Evolutionary conservation across 225 moss, liverwort and hornwort species (phyloP).

Genomic region (Ulota crispa): DNA sequence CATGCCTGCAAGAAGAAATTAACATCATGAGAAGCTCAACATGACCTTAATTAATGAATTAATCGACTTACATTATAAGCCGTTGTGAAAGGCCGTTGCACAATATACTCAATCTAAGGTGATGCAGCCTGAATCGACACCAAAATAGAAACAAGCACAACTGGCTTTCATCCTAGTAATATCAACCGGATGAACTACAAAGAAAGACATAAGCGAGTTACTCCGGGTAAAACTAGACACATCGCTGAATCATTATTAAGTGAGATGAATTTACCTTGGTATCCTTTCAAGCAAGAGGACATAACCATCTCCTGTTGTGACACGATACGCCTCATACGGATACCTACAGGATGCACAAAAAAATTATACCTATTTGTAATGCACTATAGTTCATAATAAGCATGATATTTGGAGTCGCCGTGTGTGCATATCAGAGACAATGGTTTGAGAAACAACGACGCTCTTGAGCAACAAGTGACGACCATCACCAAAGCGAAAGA

Average conservation of each 20-base stretch:
- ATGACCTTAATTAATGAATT: not conserved
- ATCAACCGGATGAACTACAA: not conserved
- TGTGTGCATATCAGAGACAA: not conserved
- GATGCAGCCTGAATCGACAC: not conserved
- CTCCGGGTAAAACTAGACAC: not conserved
- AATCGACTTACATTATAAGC: not conserved
- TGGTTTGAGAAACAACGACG: not conserved
- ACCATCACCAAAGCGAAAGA: not conserved
- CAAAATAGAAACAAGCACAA: not conserved
- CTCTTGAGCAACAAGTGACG: not conserved
- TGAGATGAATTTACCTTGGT: slow-evolving; percentile 36
- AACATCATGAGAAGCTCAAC: not conserved
- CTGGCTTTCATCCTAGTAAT: slow-evolving; percentile 7
- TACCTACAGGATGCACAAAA: slow-evolving; percentile 38
- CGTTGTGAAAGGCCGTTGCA: not conserved
- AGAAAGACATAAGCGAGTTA: not conserved
- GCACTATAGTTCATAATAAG: slow-evolving; percentile 6
- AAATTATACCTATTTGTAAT: not conserved
- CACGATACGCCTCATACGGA: slow-evolving; percentile 53
- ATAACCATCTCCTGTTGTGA: slow-evolving; percentile 55
- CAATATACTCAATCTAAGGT: not conserved
- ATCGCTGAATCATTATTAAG: not conserved
- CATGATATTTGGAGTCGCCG: not conserved
- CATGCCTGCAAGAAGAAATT: slow-evolving; percentile 52
- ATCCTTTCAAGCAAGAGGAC: slow-evolving; percentile 62